A percentile compares a stretch with the other conserved stretches of the same genome.
Conservation (phyloP, 495 filamentous ascomycete species). For the Aspergillus diversus region DNA sequence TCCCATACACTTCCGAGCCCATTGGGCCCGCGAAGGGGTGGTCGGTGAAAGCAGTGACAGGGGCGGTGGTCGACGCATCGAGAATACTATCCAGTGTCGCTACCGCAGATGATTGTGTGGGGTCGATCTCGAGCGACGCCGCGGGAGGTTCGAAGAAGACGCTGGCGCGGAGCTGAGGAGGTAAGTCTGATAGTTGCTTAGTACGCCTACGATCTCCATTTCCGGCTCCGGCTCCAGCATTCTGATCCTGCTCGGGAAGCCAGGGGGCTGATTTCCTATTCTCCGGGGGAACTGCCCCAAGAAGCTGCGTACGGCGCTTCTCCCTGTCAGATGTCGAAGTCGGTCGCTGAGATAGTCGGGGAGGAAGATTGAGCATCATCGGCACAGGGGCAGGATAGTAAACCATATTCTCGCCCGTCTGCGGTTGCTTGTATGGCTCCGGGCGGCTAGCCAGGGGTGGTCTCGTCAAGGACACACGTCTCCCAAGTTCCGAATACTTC, state of each 20-base stretch:
- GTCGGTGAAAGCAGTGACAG: constrained; percentile 93
- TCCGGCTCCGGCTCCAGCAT: constrained; percentile 8
- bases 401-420: constrained; percentile 75
- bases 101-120: constrained; percentile 81
- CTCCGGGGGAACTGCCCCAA: constrained; percentile 53
- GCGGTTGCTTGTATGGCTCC: constrained; percentile 64
- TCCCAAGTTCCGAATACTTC: constrained; percentile 36
- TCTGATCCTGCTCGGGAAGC: constrained; percentile 35
- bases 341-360: constrained; percentile 78
- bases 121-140: constrained; percentile 61
- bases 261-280: constrained; percentile 48
- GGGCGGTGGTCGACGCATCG: constrained; percentile 89
- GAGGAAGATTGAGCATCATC: constrained; percentile 88
- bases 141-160: constrained; percentile 82
- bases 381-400: constrained; percentile 96
- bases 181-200: constrained; percentile 58
- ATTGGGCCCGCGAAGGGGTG: constrained; percentile 81
- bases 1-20: constrained; percentile 66
- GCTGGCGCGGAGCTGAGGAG: constrained; percentile 87
- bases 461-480: constrained; percentile 40
- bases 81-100: constrained; percentile 90
- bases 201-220: constrained; percentile 25
- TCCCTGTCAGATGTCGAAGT: constrained; percentile 55
- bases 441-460: constrained; percentile 54
- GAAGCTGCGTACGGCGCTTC: constrained; percentile 67